phyloP scores from a whole-genome alignment of 441 rosid species.

The Euphorbia schlechtendalii region DNA sequence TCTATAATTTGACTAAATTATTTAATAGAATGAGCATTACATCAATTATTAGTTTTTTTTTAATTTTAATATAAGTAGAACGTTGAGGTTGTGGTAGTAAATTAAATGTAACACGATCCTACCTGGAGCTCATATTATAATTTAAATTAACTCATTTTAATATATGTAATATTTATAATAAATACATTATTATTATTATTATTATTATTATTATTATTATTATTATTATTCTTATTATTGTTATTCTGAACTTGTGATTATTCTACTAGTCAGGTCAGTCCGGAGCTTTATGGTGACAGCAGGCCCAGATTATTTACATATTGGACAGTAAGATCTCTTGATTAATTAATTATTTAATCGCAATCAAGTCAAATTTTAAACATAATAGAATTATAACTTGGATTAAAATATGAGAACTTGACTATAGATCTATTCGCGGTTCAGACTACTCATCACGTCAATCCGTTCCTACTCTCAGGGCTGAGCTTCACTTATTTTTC shows the following conservation, averaged over 20 bases:
- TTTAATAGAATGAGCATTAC: neutral
- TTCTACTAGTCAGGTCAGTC: slow-evolving; percentile 96
- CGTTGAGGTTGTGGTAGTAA: neutral
- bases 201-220: too few species aligned
- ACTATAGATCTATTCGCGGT: too few species aligned
- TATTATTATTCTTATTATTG: too few species aligned
- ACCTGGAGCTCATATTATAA: neutral
- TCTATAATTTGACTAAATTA: neutral
- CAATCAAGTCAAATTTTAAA: neutral
- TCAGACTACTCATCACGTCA: too few species aligned
- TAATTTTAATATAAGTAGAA: neutral
- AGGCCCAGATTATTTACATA: slow-evolving; percentile 94
- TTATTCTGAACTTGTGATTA: slow-evolving; percentile 42
- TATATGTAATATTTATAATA: neutral
- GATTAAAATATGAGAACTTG: too few species aligned
- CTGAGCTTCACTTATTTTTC: too few species aligned
- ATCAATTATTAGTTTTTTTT: neutral
- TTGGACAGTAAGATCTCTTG: slow-evolving; percentile 75
- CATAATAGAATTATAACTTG: neutral
- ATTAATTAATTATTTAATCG: neutral
- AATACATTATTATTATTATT: neutral
- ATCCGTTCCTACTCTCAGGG: too few species aligned
- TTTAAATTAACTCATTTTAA: neutral
- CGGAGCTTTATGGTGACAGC: slow-evolving; percentile 98
- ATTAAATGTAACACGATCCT: slow-evolving; percentile 3